phyloP scores from a whole-genome alignment of 305 asterid genomes.

The Fraxinus albicans region DNA sequence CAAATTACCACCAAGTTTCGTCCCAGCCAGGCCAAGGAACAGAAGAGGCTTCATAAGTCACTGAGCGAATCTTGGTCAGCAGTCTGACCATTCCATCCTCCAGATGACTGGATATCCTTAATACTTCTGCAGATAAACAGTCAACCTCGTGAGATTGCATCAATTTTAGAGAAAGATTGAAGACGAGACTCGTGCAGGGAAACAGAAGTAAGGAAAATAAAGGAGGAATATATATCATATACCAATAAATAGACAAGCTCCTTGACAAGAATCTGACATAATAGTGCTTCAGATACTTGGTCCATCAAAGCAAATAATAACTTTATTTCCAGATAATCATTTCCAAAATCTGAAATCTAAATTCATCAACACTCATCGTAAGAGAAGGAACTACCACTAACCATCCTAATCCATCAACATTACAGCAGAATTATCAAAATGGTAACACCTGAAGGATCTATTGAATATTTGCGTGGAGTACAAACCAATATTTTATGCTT shows the following conservation, averaged over 20 bases:
- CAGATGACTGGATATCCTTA: constrained; percentile 5
- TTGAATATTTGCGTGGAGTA: neutral
- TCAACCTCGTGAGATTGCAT: neutral
- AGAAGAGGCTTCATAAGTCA: constrained; percentile 13
- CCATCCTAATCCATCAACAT: neutral
- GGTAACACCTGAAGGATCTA: neutral
- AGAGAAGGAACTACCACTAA: neutral
- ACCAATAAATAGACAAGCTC: neutral
- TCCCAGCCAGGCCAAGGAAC: neutral
- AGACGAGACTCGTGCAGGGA: neutral
- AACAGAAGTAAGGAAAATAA: neutral
- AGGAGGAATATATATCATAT: neutral
- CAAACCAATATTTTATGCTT: neutral
- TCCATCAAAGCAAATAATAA: neutral
- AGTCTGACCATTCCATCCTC: constrained; percentile 14
- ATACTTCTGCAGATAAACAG: constrained; percentile 15
- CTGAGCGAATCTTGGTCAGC: constrained; percentile 2
- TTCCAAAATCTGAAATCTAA: neutral
- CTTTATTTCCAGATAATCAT: neutral
- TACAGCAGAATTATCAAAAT: neutral
- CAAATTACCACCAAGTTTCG: neutral
- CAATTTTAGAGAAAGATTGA: neutral
- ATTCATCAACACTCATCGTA: neutral
- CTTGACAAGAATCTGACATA: neutral
- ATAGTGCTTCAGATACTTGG: neutral